Percentiles rank a stretch among this genome's conserved stretches.
Evolutionary conservation across 495 filamentous ascomycete genomes (phyloP).

Genomic region (Delitschia confertaspora): DNA sequence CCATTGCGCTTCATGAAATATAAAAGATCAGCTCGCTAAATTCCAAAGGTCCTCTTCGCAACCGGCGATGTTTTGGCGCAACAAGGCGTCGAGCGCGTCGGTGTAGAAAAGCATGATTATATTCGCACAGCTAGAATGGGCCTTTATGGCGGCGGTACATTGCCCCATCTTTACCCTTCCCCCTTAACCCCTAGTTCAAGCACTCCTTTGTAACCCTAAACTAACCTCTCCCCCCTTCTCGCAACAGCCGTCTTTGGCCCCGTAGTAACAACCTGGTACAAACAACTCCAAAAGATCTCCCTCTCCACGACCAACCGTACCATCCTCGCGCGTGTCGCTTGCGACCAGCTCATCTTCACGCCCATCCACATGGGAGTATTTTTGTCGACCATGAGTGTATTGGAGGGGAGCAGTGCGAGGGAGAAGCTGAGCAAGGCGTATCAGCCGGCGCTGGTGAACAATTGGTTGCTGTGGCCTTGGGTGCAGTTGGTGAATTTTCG

Average conservation of each 20-base stretch:
- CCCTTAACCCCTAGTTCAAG: slow-evolving; percentile 10
- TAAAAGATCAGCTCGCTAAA: neutral
- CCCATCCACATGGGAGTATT: slow-evolving; percentile 73
- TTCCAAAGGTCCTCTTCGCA: slow-evolving; percentile 66
- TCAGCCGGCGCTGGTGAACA: slow-evolving; percentile 59
- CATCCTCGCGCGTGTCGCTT: slow-evolving; percentile 69
- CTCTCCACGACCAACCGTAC: slow-evolving; percentile 55
- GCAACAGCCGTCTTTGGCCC: slow-evolving; percentile 90
- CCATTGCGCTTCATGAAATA: neutral
- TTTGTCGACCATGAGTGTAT: slow-evolving; percentile 72
- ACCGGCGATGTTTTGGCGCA: slow-evolving; percentile 89
- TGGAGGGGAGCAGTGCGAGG: slow-evolving; percentile 66
- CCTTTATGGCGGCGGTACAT: slow-evolving; percentile 77
- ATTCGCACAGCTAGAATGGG: slow-evolving; percentile 82
- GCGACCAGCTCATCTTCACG: slow-evolving; percentile 82
- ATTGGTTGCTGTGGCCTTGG: slow-evolving; percentile 87
- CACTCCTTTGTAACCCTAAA: slow-evolving; percentile 8
- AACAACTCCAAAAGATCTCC: slow-evolving; percentile 59
- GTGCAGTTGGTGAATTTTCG: slow-evolving; percentile 90
- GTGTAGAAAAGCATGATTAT: slow-evolving; percentile 69
- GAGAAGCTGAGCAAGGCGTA: slow-evolving; percentile 68
- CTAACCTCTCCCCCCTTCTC: slow-evolving; percentile 9
- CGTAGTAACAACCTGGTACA: slow-evolving; percentile 81
- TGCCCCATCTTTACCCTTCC: neutral
- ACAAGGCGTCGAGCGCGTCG: slow-evolving; percentile 78